Percentiles rank a stretch among this genome's conserved stretches.
Conservation (phyloP, 2,329 filamentous ascomycete species). For the Davidsoniella neocaledoniae region DNA sequence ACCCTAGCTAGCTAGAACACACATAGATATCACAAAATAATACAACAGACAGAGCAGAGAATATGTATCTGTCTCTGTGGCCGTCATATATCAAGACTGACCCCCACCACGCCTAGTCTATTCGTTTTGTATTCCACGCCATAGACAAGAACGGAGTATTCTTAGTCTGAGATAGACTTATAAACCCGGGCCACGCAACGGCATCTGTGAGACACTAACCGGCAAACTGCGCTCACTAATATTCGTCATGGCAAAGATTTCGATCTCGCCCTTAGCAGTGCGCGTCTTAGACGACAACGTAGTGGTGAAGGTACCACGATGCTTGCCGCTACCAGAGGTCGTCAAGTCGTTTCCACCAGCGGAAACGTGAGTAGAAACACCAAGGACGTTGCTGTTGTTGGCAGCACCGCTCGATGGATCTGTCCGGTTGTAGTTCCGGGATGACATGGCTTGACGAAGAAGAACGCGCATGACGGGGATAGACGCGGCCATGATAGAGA, state of each 20-base stretch:
- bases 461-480: slow-evolving; percentile 16
- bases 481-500: slow-evolving; percentile 15
- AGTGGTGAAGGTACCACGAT: slow-evolving; percentile 1
- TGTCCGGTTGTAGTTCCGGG: slow-evolving; percentile 5
- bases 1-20: no score
- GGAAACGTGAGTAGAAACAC: slow-evolving; percentile 3
- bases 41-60: no score
- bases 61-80: no score
- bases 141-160: no score
- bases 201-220: slow-evolving; percentile 10
- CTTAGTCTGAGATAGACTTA: no score
- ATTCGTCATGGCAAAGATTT: slow-evolving; percentile 12
- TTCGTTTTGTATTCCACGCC: no score
- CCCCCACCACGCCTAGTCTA: no score
- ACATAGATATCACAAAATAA: no score
- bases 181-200: neutral
- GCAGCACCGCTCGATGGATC: neutral
- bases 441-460: slow-evolving; percentile 12
- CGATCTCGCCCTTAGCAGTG: slow-evolving; percentile 3
- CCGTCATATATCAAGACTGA: no score
- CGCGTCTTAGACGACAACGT: neutral
- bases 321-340: neutral
- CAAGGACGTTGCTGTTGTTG: neutral
- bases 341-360: neutral
- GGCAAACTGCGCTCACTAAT: slow-evolving; percentile 10